Conservation (phyloP, 2,329 filamentous ascomycete species). For the Pseudocercospora cruenta region DNA sequence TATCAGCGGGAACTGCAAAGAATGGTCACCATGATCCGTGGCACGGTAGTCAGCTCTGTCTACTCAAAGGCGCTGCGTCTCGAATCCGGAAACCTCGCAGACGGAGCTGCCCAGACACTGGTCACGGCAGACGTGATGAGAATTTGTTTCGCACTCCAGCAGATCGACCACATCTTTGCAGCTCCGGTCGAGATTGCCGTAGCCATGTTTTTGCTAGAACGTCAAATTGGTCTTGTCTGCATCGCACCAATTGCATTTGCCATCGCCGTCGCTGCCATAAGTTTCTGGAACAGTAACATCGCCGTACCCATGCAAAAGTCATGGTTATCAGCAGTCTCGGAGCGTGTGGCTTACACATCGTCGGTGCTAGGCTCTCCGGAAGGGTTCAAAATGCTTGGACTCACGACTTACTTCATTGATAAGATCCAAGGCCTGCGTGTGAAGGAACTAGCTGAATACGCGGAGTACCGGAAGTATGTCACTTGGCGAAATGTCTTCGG, state of each 20-base stretch:
- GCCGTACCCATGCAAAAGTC: conserved; percentile 26
- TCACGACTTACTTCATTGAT: conserved; percentile 22
- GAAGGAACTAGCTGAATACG: conserved; percentile 22
- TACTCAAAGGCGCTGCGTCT: conserved; percentile 21
- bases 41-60: conserved; percentile 23
- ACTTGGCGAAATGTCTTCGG: conserved; percentile 27
- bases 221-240: conserved; percentile 27
- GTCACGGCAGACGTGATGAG: conserved; percentile 29
- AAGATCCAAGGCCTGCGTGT: conserved; percentile 27
- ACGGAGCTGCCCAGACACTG: conserved; percentile 24
- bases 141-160: conserved; percentile 21
- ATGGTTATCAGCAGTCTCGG: conserved; percentile 23
- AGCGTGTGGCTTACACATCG: conserved; percentile 26
- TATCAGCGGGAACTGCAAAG: conserved; percentile 26
- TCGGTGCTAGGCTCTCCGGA: conserved; percentile 23
- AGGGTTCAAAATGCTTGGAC: conserved; percentile 29
- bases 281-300: conserved; percentile 21
- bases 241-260: conserved; percentile 25
- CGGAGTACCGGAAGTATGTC: conserved; percentile 26
- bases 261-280: conserved; percentile 17
- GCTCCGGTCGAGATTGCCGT: conserved; percentile 30
- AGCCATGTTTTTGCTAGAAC: conserved; percentile 26
- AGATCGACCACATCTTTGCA: conserved; percentile 26
- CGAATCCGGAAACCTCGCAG: conserved; percentile 18
- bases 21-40: conserved; percentile 28